A percentile compares a stretch with the other conserved stretches of the same genome.
These are phyloP conservation scores for Silene coronaria DNA, from an alignment of 179 eudicot species.

Conservation along the genomic window DNA sequence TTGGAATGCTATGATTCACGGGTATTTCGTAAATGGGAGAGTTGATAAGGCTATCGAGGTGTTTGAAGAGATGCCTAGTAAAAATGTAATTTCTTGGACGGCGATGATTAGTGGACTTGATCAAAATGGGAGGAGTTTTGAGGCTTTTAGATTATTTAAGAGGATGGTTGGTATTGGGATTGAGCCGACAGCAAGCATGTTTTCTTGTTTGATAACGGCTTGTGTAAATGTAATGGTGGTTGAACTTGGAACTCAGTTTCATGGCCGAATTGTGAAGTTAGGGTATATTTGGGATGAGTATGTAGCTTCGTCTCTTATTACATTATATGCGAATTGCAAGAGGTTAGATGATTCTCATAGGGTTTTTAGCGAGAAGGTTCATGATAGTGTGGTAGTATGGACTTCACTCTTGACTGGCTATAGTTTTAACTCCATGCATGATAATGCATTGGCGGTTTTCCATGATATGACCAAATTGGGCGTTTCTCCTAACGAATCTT, in stretches of 20 bases:
- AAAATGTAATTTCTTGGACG: conserved; percentile 75
- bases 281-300: conserved; percentile 45
- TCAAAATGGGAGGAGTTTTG: conserved; percentile 54
- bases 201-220: conserved; percentile 51
- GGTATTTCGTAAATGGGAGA: conserved; percentile 52
- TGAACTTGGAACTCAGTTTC: conserved; percentile 49
- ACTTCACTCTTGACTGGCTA: conserved; percentile 73
- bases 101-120: conserved; percentile 78
- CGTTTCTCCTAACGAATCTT: conserved; percentile 64
- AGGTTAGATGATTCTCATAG: conserved; percentile 34
- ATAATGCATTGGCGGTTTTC: conserved; percentile 48
- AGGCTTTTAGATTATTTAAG: conserved; percentile 45
- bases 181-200: conserved; percentile 38
- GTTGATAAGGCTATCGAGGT: conserved; percentile 46
- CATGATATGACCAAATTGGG: conserved; percentile 47
- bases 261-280: conserved; percentile 43
- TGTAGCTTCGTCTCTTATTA: conserved; percentile 56
- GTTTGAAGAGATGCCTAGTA: conserved; percentile 54
- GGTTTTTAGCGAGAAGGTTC: conserved; percentile 49
- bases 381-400: conserved; percentile 67
- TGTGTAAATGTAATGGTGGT: conserved; percentile 44
- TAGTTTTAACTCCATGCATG: conserved; percentile 45
- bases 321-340: conserved; percentile 71
- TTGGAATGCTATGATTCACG: conserved; percentile 76
- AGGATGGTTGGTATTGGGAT: conserved; percentile 44